These are phyloP conservation scores for Begonia peltatifolia DNA, from an alignment of 306 rosid species.

Conservation along the genomic window DNA sequence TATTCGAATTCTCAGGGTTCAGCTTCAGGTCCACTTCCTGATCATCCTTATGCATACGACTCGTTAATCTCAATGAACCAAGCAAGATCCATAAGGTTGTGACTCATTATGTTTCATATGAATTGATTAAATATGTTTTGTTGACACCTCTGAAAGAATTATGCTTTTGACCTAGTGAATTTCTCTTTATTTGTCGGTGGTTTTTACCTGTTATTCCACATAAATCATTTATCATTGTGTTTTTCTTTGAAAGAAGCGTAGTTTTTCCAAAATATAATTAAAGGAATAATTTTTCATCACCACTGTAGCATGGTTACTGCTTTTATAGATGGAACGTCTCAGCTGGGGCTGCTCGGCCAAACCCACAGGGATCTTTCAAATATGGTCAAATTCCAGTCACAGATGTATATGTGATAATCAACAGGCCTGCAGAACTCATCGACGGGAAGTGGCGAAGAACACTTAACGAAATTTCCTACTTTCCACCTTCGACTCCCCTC, in stretches of 20 bases:
- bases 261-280: no score
- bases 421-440: slow-evolving; percentile 33
- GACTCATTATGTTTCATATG: no score
- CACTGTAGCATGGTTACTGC: no score
- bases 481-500: slow-evolving; percentile 53
- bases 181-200: no score
- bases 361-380: slow-evolving; percentile 85
- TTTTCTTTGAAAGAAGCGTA: no score
- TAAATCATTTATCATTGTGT: no score
- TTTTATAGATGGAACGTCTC: slow-evolving; percentile 53
- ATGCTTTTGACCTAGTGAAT: no score
- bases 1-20: slow-evolving; percentile 78
- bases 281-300: no score
- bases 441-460: slow-evolving; percentile 40
- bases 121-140: no score
- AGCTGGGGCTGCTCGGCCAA: slow-evolving; percentile 94
- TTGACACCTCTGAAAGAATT: no score
- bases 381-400: slow-evolving; percentile 69
- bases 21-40: slow-evolving; percentile 78
- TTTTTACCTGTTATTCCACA: no score
- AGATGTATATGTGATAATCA: slow-evolving; percentile 47
- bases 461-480: slow-evolving; percentile 74
- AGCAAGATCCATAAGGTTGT: slow-evolving; percentile 63
- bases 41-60: slow-evolving; percentile 58
- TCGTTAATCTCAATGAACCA: slow-evolving; percentile 56